These are phyloP conservation scores for Crepidotus variabilis DNA, from an alignment of 768 basidiomycete genomes.

Conservation along the genomic window DNA sequence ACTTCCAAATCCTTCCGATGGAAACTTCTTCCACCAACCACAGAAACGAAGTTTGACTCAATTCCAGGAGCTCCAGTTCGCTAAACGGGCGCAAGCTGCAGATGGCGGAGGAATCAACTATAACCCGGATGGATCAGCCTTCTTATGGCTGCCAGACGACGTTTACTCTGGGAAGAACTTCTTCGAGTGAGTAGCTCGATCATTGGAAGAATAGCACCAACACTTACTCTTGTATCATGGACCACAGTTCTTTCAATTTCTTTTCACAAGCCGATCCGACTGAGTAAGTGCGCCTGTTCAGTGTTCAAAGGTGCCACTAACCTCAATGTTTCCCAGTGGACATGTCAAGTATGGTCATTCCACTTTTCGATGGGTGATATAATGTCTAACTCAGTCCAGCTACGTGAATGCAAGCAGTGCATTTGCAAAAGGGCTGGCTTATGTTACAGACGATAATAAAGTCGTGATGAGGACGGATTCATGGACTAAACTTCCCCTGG, in stretches of 20 bases:
- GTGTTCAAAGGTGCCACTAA: slow-evolving; percentile 5
- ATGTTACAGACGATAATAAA: slow-evolving; percentile 51
- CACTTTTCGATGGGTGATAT: background rate
- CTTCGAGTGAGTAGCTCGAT: slow-evolving; percentile 53
- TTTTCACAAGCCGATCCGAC: slow-evolving; percentile 65
- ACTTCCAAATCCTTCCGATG: no score
- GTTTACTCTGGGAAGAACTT: slow-evolving; percentile 61
- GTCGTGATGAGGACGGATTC: slow-evolving; percentile 80
- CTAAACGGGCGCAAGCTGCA: no score
- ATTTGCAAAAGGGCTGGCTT: slow-evolving; percentile 50
- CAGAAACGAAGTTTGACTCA: no score
- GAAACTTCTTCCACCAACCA: no score
- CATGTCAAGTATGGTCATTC: slow-evolving; percentile 55
- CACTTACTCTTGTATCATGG: slow-evolving; percentile 1
- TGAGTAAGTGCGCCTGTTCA: slow-evolving; percentile 36
- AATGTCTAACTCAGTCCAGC: slow-evolving; percentile 6
- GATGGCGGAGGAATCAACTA: slow-evolving; percentile 28
- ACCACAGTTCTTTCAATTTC: slow-evolving; percentile 34
- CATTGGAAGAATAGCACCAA: background rate
- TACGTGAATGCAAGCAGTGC: slow-evolving; percentile 60
- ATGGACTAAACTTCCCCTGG: slow-evolving; percentile 43
- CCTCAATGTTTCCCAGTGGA: slow-evolving; percentile 45
- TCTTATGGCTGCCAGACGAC: slow-evolving; percentile 66
- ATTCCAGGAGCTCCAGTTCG: no score
- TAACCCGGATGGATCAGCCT: slow-evolving; percentile 47